Evolutionary conservation across 495 filamentous ascomycete species (phyloP).

Genomic region (Daldinia vernicosa): DNA sequence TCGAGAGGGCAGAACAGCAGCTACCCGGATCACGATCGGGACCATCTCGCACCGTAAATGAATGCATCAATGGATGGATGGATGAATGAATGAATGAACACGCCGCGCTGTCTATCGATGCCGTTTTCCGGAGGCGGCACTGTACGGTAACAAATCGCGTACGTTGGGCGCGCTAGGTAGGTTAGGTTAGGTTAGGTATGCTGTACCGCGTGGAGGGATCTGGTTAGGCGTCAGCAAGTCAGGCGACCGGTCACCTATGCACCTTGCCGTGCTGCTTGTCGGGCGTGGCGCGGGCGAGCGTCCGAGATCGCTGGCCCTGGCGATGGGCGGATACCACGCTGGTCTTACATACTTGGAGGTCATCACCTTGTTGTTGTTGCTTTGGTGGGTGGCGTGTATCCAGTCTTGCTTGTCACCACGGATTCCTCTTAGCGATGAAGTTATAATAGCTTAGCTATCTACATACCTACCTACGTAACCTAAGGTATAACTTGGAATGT

Average conservation of each 20-base stretch:
- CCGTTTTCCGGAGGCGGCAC: background rate
- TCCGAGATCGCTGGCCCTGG: constrained; percentile 39
- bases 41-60: constrained; percentile 5
- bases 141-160: constrained; percentile 16
- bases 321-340: constrained; percentile 25
- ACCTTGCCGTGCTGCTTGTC: constrained; percentile 38
- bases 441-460: background rate
- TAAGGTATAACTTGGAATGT: background rate
- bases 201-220: constrained; percentile 1
- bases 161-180: constrained; percentile 2
- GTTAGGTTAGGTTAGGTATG: background rate
- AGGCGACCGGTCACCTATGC: constrained; percentile 35
- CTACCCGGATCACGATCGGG: constrained; percentile 29
- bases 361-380: constrained; percentile 22
- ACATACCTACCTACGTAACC: no score
- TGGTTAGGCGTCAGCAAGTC: constrained; percentile 26
- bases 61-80: background rate
- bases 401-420: background rate
- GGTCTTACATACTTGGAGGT: constrained; percentile 35
- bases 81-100: background rate
- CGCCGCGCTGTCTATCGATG: background rate
- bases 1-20: constrained; percentile 24
- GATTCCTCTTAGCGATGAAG: background rate
- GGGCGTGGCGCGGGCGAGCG: constrained; percentile 24
- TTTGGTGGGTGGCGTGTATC: constrained; percentile 4